Conservation (phyloP, 495 filamentous ascomycete genomes). For the Trichoderma reesei region DNA sequence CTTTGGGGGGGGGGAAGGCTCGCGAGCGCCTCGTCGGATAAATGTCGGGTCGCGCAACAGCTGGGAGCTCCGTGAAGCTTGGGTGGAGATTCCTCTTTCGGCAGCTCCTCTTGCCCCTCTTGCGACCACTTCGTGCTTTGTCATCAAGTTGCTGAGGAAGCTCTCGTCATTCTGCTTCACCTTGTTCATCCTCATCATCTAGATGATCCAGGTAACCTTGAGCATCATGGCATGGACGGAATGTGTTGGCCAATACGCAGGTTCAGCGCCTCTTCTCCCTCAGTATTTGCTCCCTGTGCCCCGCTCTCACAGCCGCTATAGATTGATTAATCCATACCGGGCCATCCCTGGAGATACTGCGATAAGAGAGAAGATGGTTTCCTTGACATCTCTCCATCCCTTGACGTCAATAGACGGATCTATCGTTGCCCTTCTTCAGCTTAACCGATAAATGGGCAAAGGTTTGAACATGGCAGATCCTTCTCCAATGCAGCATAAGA, state of each 20-base stretch:
- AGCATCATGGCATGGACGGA: no score
- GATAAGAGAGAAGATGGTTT: background rate
- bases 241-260: no score
- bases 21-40: conserved; percentile 2
- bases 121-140: no score
- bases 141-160: no score
- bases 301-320: background rate
- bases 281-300: background rate
- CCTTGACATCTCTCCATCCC: background rate
- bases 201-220: no score
- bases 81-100: background rate
- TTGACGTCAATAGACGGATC: background rate
- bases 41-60: background rate
- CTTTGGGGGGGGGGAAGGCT: background rate
- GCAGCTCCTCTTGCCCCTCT: background rate
- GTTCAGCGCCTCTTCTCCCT: no score
- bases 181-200: no score
- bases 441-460: no score
- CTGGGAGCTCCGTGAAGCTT: background rate
- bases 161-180: no score
- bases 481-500: no score
- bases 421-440: background rate
- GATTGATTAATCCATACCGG: background rate
- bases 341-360: background rate
- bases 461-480: no score